Base-by-base conservation (phyloP, 495 filamentous ascomycete species). In the Aspergillus affinis region DNA sequence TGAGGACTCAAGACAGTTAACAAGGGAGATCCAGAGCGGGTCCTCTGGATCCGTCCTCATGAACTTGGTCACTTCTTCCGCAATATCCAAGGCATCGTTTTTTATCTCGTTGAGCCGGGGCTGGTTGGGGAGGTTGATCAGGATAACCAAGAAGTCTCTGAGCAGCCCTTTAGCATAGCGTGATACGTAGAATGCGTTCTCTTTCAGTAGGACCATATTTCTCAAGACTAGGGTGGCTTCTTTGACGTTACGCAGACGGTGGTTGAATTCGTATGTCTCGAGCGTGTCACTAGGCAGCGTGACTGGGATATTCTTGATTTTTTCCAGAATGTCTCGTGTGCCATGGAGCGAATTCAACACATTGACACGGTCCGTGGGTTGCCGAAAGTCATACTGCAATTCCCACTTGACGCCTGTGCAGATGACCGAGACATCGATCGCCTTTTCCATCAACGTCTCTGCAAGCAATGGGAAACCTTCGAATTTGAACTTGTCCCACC, bases 401-500 rank as follows among this genome's bases (percentile, higher is more conserved):
- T 88, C 81, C 90, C 90, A 96, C 21, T 88, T 82, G n/a, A 93
- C 83, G 32, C 91, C 79, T 63, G 90, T 93, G 73, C 90, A 93
- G 3, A 96, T 73, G 20, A 77, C 81, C 55, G 86, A 86, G 45
- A 94, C 78, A 51, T 89, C 84, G 19, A 96, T 78, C 6, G 89
- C 84, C 67, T 92, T 93, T 63, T 90, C 87, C 63, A 96, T 88
- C 23, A 99, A 80, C 13, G 89, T 89, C 69, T 98, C 94, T 2
- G 91, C 91, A 41, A 99, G 80, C 32, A 91, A 86, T n/a, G 89
- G 87, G 66, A 96, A 97, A 3, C 87, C 86, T 58, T 96, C 93
- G 59, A 97, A 97, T 61, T 90, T 89, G 73, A 95, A 97, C 68
- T 97, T 96, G 68, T 98, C 95, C 29, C 93, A 93, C 30, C 91